Conservation (phyloP, 2,329 filamentous ascomycete genomes). For the Piedraia hortae region DNA sequence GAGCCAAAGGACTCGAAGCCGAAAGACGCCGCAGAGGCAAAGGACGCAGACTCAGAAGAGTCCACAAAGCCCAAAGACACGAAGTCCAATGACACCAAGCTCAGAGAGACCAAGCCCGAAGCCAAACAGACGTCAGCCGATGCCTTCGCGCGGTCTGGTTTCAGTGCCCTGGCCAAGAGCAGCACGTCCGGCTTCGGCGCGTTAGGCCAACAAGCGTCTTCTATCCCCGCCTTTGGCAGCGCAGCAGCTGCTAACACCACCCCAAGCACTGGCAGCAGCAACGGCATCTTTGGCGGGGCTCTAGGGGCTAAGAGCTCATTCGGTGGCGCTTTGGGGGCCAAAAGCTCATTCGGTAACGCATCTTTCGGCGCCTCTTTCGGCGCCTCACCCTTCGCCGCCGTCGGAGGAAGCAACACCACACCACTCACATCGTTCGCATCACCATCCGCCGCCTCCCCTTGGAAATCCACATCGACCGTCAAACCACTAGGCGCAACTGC, state of each 20-base stretch:
- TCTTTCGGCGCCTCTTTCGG: slow-evolving; percentile 5
- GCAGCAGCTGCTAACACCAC: slow-evolving; percentile 12
- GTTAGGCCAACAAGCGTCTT: slow-evolving; percentile 10
- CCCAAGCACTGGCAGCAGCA: slow-evolving; percentile 8
- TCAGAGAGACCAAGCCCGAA: slow-evolving; percentile 8
- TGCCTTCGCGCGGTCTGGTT: slow-evolving; percentile 25
- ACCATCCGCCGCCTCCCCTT: slow-evolving; percentile 19
- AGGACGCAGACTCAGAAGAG: slow-evolving; percentile 6
- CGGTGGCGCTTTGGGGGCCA: slow-evolving; percentile 13
- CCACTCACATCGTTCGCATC: slow-evolving; percentile 39
- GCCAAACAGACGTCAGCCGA: slow-evolving; percentile 16
- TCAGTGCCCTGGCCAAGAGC: slow-evolving; percentile 17
- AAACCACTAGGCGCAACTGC: slow-evolving; percentile 59
- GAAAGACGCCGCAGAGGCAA: slow-evolving; percentile 3
- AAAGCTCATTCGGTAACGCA: slow-evolving; percentile 9
- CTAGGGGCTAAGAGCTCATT: slow-evolving; percentile 9
- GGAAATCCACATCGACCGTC: slow-evolving; percentile 26
- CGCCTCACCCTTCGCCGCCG: slow-evolving; percentile 10
- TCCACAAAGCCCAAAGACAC: slow-evolving; percentile 5
- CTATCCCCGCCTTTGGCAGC: slow-evolving; percentile 9
- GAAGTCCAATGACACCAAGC: slow-evolving; percentile 10
- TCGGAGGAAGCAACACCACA: slow-evolving; percentile 16
- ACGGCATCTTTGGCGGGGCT: slow-evolving; percentile 5
- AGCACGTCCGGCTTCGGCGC: slow-evolving; percentile 14
- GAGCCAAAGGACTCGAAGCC: no score